Base-by-base conservation (phyloP, 345 rosid genomes). In the Mercurialis annua region DNA sequence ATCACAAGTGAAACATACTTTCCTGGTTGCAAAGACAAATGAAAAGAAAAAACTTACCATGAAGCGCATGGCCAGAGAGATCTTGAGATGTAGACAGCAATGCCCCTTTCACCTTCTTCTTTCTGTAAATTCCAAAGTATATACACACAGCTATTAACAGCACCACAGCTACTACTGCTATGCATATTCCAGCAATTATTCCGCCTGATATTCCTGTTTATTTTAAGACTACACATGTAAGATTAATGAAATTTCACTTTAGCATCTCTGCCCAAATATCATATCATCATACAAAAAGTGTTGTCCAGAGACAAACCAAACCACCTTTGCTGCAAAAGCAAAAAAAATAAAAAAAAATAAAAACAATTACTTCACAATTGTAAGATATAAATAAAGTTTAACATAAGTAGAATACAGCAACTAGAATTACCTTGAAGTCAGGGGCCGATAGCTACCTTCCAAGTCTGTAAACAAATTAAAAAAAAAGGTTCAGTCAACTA, bases 201-300 rank as follows among this genome's bases (percentile, higher is more conserved):
- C 97, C 96, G 66, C 70, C 83, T 18, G 81, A 67, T 46, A 81
- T 24, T 70, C 95, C 92, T 88, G 88, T 78, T 81, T 57, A 70
- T 48, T 64, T n/a, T 75, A 40, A 59, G 58, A 62, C 65, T 12
- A 65, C 64, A 51, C 8, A 47, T 10, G 59, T 65, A 69, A 77
- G 77, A 66, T 69, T 51, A 71, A 68, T 62, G 29, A 51, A 65
- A 9, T 38, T 67, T 36, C 53, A 48, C 48, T 65, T 54, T 47
- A 66, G 52, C 58, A 64, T 44, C 52, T 63, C 65, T 29, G 43
- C 20, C 67, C 53, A 52, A 67, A 62, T 49, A 60, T 50, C 40
- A 57, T 59, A 76, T 68, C 33, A 60, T 77, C 70, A 29, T 20
- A 77, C n/a, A n/a, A n/a, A 47, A 73, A 50, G 30, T 24, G 57